Percentiles rank a stretch among this genome's conserved stretches.
These are phyloP conservation scores for Paramecium biaurelia DNA, from an alignment of 73 alveolate genomes.

Conservation along the genomic window DNA sequence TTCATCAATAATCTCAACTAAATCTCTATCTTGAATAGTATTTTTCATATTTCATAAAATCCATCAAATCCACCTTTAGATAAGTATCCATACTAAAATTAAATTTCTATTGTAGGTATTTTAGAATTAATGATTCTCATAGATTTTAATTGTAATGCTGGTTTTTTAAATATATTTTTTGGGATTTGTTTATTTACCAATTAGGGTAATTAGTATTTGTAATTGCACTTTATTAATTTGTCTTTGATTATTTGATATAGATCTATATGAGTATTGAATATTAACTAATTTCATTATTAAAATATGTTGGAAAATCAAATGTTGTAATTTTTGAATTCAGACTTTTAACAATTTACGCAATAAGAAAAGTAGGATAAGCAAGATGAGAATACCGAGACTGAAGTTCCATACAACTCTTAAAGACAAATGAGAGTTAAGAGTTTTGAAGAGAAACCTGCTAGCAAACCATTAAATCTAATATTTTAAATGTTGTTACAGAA, in stretches of 20 bases:
- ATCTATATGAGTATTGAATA: neutral
- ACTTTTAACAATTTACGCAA: conserved; percentile 26
- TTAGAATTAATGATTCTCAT: neutral
- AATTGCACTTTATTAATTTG: neutral
- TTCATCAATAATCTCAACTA: neutral
- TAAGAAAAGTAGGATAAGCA: neutral
- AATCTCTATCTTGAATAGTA: neutral
- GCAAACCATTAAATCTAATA: neutral
- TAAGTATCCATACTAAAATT: neutral
- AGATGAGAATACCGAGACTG: neutral
- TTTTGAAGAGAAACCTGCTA: neutral
- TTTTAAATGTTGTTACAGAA: neutral
- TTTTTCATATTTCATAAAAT: neutral
- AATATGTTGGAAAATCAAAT: conserved; percentile 41
- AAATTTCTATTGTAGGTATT: neutral
- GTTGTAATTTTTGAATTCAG: conserved; percentile 43
- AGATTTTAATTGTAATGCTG: neutral
- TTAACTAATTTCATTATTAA: neutral
- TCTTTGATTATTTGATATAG: neutral
- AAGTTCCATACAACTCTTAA: neutral
- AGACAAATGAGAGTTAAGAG: conserved; percentile 6
- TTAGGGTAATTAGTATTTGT: neutral
- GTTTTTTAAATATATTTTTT: neutral
- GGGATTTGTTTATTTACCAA: neutral
- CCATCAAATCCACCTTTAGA: neutral